Base-by-base conservation (phyloP, 1,284 basidiomycete species). In the Golubevia sp. region DNA sequence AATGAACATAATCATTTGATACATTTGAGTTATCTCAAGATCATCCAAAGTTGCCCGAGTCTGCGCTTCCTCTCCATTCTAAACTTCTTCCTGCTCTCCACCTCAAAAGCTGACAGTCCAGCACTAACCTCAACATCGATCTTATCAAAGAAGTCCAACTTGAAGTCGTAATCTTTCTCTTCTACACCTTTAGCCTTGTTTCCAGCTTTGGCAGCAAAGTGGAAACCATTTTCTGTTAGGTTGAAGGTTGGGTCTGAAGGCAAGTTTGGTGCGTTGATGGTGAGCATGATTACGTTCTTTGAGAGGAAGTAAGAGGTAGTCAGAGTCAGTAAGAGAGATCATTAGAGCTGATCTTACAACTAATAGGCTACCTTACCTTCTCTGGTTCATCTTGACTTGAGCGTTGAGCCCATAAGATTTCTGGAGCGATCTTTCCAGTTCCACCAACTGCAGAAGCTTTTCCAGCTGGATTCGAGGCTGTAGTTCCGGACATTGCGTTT, bases 261-360 rank as follows among this genome's bases (percentile, higher is more conserved):
- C 3, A 82, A 68, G 72, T 83, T 83, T 51, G 80, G 80, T 2
- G 75, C 80, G 65, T 83, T 80, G 77, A 83, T 81, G 27, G 80
- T 83, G 27, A 83, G 70, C 70, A 76, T 71, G n/a, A 34, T 11
- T 34, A 34, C 5, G 30, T 34, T 34, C 30, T 34, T 5, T 34
- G 30, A 34, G 4, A 34, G 30, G 30, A 34, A 34, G 30, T 34
- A 34, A 5, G 5, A 34, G 30, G 4, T 34, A 34, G 30, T 34
- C 11, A 34, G 30, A 5, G 11, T 34, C 11, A 3, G 11, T 34
- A 11, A 34, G 11, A 34, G 30, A 11, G 11, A 34, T 34, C 4
- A 61, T 24, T 24, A 2, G 15, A 13, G 13, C 5, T 34, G 30
- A 34, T n/a, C n/a, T n/a, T n/a, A n/a, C n/a, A n/a, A n/a, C n/a